Evolutionary conservation across 495 filamentous ascomycete genomes (phyloP).

Genomic region (Tuber indicum): DNA sequence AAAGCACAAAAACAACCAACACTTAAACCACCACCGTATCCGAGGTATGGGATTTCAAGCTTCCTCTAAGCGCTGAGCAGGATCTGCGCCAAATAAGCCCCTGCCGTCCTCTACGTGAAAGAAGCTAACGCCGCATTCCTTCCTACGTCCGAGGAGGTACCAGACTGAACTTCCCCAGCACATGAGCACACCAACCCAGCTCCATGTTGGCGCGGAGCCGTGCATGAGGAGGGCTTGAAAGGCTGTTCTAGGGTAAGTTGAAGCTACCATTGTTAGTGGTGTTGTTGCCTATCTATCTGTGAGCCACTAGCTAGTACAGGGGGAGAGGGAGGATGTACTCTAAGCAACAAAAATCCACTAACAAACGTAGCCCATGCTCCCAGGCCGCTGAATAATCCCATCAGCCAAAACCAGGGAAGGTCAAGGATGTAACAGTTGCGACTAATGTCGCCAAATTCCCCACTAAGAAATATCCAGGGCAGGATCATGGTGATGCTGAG

Average conservation of each 20-base stretch:
- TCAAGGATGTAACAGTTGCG: slow-evolving; percentile 52
- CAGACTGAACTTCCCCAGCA: slow-evolving; percentile 49
- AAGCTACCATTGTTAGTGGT: slow-evolving; percentile 39
- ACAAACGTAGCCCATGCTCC: slow-evolving; percentile 36
- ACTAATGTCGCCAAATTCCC: slow-evolving; percentile 47
- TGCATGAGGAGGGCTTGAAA: slow-evolving; percentile 42
- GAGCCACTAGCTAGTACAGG: slow-evolving; percentile 18
- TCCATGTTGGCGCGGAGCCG: slow-evolving; percentile 41
- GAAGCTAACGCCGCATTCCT: slow-evolving; percentile 41
- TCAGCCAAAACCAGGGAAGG: slow-evolving; percentile 49
- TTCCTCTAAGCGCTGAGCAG: background rate
- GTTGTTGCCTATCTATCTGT: slow-evolving; percentile 32
- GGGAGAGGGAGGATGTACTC: slow-evolving; percentile 11
- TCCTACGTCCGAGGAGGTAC: slow-evolving; percentile 47
- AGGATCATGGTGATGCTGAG: slow-evolving; percentile 48
- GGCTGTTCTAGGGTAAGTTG: slow-evolving; percentile 36
- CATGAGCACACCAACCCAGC: slow-evolving; percentile 48
- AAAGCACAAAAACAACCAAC: background rate
- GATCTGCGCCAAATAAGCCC: slow-evolving; percentile 7
- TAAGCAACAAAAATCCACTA: slow-evolving; percentile 31
- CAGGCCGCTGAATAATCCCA: slow-evolving; percentile 42
- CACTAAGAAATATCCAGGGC: slow-evolving; percentile 48
- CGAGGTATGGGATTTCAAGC: background rate
- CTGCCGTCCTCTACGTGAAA: slow-evolving; percentile 26
- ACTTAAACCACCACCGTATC: background rate